Base-by-base conservation (phyloP, 345 rosid genomes). In the Orychophragmus violaceus region DNA sequence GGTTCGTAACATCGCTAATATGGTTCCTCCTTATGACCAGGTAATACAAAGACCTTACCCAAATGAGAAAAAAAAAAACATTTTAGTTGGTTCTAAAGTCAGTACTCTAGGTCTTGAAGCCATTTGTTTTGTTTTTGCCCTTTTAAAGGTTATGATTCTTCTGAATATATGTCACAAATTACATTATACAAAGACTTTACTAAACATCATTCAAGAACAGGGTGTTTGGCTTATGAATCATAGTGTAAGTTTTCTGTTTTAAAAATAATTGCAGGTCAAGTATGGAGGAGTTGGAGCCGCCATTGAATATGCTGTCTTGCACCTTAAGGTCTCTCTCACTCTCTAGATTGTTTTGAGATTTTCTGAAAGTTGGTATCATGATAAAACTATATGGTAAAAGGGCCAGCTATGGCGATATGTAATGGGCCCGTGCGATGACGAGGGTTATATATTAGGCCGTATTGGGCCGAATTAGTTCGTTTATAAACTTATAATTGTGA, bases 241-340 rank as follows among this genome's bases (percentile, higher is more conserved):
- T 48, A 32, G 12, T 6, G n/a, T n/a, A n/a, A n/a, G n/a, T 63
- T 71, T 17, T 27, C 3, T 56, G 10, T 3, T 32, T 8, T 7
- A 2, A 2, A 42, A 14, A 50, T 16, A 19, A 41, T 24, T 33
- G 6, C 37, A 74, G 78, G 52, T 21, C 17, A 85, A 70, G 59
- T 77, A 88, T 59, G 23, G 83, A 14, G 98, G 94, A 57, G 80
- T 74, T 57, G 98, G 98, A 51, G 52, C 98, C 28, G 97, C 98
- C 19, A 69, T 93, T 36, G 98, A 93, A 60, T 93, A 93, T 30
- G 98, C 97, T 32, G 97, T 93, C 70, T 55, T 90, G 78, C 97
- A 93, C 72, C 94, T 90, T 44, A 93, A 93, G 96, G 98, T 41
- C 17, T 37, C 46, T 42, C 39, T 35, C 44, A 6, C 49, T 18